These are phyloP conservation scores for Starmera pachycereana DNA, from an alignment of 805 yeast species.

Conservation along the genomic window DNA sequence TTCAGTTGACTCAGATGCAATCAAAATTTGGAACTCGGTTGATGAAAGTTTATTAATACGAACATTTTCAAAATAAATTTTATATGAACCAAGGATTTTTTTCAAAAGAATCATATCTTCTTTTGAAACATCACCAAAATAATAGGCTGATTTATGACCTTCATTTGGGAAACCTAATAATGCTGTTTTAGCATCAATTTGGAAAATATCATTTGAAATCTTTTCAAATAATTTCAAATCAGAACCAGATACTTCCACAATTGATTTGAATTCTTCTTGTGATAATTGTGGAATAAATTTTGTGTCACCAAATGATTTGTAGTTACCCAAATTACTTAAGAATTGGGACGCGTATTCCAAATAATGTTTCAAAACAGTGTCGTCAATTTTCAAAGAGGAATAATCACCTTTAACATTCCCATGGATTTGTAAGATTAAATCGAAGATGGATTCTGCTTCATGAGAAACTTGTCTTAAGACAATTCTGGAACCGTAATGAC, in stretches of 20 bases:
- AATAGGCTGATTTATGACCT: slow-evolving; percentile 71
- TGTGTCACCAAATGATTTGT: slow-evolving; percentile 81
- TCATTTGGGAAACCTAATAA: slow-evolving; percentile 71
- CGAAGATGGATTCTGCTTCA: slow-evolving; percentile 68
- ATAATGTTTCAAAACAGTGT: slow-evolving; percentile 33
- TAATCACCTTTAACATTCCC: slow-evolving; percentile 37
- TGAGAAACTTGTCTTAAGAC: slow-evolving; percentile 75
- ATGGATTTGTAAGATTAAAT: slow-evolving; percentile 56
- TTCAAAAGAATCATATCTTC: slow-evolving; percentile 60
- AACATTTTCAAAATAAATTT: slow-evolving; percentile 72
- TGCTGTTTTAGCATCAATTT: slow-evolving; percentile 33
- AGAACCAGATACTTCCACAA: slow-evolving; percentile 32
- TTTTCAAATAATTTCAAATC: slow-evolving; percentile 21
- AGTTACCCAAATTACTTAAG: slow-evolving; percentile 65
- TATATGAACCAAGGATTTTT: slow-evolving; percentile 48
- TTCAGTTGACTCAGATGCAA: slow-evolving; percentile 52
- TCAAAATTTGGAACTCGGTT: slow-evolving; percentile 42
- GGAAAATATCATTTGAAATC: slow-evolving; percentile 41
- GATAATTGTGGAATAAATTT: slow-evolving; percentile 68
- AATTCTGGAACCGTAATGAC: slow-evolving; percentile 75
- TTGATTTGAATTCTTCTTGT: slow-evolving; percentile 34
- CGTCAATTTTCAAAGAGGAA: slow-evolving; percentile 23
- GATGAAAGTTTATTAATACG: slow-evolving; percentile 50
- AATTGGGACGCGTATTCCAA: slow-evolving; percentile 72
- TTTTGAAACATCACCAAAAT: slow-evolving; percentile 44